Evolutionary conservation across 2,329 filamentous ascomycete genomes (phyloP).

Genomic region (Calonectria hongkongensis): DNA sequence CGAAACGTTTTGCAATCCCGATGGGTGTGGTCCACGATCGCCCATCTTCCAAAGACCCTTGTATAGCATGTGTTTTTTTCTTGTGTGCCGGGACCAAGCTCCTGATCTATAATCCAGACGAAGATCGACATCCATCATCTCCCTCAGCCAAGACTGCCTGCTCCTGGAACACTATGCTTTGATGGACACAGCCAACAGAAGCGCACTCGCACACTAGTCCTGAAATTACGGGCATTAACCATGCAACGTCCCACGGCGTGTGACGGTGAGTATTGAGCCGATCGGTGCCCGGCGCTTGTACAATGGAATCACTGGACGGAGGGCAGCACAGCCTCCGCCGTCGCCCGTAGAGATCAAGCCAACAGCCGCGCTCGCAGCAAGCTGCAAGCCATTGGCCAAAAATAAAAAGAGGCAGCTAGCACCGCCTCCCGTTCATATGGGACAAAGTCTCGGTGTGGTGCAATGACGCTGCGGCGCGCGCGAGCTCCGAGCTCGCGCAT

Average conservation of each 20-base stretch:
- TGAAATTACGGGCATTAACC: slow-evolving; percentile 25
- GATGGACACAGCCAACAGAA: background rate
- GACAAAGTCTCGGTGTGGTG: slow-evolving; percentile 17
- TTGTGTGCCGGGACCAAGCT: background rate
- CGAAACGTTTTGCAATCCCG: slow-evolving; percentile 22
- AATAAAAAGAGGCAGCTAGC: slow-evolving; percentile 21
- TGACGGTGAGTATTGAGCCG: slow-evolving; percentile 39
- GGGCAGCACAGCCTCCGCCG: slow-evolving; percentile 23
- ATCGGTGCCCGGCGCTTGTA: slow-evolving; percentile 17
- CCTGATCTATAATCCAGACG: slow-evolving; percentile 24
- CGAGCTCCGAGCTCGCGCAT: slow-evolving; percentile 9
- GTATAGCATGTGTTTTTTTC: slow-evolving; percentile 3
- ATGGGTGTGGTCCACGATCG: background rate
- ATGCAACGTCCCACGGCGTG: slow-evolving; percentile 42
- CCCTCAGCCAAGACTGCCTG: slow-evolving; percentile 17
- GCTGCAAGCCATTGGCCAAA: slow-evolving; percentile 24
- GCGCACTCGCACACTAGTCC: slow-evolving; percentile 9
- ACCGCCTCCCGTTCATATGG: slow-evolving; percentile 14
- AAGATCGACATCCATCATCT: slow-evolving; percentile 18
- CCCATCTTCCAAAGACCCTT: slow-evolving; percentile 12
- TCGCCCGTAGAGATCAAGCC: slow-evolving; percentile 23
- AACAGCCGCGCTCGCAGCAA: slow-evolving; percentile 2
- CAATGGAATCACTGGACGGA: slow-evolving; percentile 2
- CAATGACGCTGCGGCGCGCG: slow-evolving; percentile 20
- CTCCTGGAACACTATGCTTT: background rate